Evolutionary conservation across 1,284 basidiomycete genomes (phyloP).

Genomic region (Leccinum pachyderme): DNA sequence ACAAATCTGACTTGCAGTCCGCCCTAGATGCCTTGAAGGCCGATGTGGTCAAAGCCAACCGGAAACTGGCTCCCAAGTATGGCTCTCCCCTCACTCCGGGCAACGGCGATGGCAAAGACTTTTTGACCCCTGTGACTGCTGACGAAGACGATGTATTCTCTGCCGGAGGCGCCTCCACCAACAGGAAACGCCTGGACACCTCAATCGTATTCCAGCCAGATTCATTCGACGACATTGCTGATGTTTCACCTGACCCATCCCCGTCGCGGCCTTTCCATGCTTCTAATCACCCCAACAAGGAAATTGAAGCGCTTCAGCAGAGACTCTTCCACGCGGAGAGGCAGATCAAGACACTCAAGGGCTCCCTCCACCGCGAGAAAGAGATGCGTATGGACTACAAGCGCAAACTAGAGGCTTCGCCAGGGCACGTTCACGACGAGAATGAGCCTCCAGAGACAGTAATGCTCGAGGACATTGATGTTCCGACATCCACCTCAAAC

Average conservation of each 20-base stretch:
- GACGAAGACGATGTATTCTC: conserved; percentile 67
- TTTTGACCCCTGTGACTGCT: conserved; percentile 55
- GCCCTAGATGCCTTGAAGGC: conserved; percentile 73
- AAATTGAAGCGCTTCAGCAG: conserved; percentile 77
- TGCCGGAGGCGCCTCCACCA: conserved; percentile 59
- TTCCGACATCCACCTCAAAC: conserved; percentile 33
- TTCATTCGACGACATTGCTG: conserved; percentile 51
- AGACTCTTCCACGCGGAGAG: conserved; percentile 79
- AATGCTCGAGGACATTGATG: conserved; percentile 42
- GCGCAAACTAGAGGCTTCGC: conserved; percentile 46
- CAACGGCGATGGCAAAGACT: conserved; percentile 46
- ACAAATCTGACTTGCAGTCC: conserved; percentile 89
- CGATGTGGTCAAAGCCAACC: conserved; percentile 61
- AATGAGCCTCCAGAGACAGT: conserved; percentile 45
- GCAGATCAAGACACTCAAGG: conserved; percentile 77
- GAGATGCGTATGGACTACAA: conserved; percentile 67
- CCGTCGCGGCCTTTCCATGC: conserved; percentile 59
- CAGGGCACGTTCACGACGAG: conserved; percentile 39
- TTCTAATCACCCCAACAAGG: conserved; percentile 71
- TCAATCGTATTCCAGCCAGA: conserved; percentile 57
- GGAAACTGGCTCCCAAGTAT: conserved; percentile 55
- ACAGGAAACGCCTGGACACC: conserved; percentile 56
- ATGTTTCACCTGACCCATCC: conserved; percentile 67
- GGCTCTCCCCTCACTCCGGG: conserved; percentile 71
- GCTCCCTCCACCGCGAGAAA: conserved; percentile 77